phyloP scores from a whole-genome alignment of 164 flowering plant genomes.

The Houttuynia cordata region DNA sequence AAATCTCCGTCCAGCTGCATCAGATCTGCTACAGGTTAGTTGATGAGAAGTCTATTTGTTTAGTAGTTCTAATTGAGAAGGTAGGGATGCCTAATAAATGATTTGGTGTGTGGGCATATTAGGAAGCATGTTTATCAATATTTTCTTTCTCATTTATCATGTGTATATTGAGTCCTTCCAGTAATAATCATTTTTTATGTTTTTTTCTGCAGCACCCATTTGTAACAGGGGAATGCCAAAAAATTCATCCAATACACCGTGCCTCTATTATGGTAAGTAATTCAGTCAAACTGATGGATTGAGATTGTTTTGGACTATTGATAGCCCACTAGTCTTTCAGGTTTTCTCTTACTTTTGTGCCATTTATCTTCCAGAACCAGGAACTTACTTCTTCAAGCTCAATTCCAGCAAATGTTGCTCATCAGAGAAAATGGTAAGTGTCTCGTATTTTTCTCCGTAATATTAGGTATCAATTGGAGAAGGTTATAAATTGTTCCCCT shows the following conservation, averaged over 20 bases:
- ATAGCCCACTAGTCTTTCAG: background rate
- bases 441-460: background rate
- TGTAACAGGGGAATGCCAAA: conserved; percentile 32
- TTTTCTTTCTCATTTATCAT: background rate
- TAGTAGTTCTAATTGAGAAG: background rate
- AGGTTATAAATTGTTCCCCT: background rate
- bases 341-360: conserved; percentile 9
- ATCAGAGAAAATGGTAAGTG: conserved; percentile 39
- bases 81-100: too few species aligned
- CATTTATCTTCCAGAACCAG: conserved; percentile 15
- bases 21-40: conserved; percentile 54
- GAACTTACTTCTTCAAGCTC: conserved; percentile 27
- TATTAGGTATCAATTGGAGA: background rate
- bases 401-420: conserved; percentile 19
- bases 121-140: too few species aligned
- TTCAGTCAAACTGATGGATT: background rate
- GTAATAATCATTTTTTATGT: background rate
- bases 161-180: background rate
- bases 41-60: background rate
- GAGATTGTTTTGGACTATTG: background rate
- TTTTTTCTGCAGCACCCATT: conserved; percentile 56
- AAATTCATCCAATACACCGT: conserved; percentile 18
- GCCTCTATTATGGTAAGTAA: conserved; percentile 32
- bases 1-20: conserved; percentile 44
- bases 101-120: too few species aligned